These are phyloP conservation scores for Nicotiana benthamiana DNA, from an alignment of 257 asterid genomes.

Conservation along the genomic window DNA sequence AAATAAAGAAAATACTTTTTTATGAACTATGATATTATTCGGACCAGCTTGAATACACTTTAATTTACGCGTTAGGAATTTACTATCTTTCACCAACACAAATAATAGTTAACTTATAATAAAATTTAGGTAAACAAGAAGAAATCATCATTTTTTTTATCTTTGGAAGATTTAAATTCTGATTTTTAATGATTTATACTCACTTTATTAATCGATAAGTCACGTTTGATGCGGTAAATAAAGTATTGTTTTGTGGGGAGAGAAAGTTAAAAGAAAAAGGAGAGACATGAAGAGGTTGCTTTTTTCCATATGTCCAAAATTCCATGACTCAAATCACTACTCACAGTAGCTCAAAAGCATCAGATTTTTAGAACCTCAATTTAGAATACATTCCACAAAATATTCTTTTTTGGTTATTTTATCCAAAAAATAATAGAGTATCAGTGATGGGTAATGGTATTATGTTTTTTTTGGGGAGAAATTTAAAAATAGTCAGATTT, in stretches of 20 bases:
- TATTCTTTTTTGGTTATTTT: background rate
- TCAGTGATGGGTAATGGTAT: background rate
- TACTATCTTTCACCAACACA: background rate
- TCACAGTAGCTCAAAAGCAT: background rate
- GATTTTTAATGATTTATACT: background rate
- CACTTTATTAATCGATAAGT: too few species aligned
- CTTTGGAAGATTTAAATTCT: background rate
- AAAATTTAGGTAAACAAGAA: too few species aligned
- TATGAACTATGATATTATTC: fast-evolving
- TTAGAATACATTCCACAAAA: background rate
- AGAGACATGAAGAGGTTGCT: background rate
- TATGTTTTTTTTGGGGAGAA: too few species aligned
- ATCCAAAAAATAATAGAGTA: background rate
- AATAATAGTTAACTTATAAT: background rate
- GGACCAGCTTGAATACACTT: background rate
- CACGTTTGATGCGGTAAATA: background rate
- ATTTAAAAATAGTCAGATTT: too few species aligned
- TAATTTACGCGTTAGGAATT: too few species aligned
- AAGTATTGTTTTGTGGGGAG: background rate
- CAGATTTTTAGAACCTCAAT: background rate
- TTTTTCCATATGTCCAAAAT: background rate
- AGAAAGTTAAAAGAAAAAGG: background rate
- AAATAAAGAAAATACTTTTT: background rate
- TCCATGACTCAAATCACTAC: background rate
- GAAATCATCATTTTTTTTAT: background rate